Base-by-base conservation (phyloP, 257 asterid genomes). In the Solanum piurae region DNA sequence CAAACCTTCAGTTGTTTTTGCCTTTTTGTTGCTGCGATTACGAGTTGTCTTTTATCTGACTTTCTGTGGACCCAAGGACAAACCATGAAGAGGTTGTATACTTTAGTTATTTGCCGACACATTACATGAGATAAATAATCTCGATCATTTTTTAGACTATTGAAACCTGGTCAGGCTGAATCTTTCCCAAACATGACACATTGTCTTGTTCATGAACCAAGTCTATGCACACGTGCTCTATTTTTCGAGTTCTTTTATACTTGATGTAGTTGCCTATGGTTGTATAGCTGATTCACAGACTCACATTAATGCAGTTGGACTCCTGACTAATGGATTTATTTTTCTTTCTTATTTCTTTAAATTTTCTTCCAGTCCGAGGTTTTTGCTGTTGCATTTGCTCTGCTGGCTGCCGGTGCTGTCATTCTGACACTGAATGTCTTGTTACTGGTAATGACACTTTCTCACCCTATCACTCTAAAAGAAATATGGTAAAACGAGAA, bases 361-460 rank as follows among this genome's bases (percentile, higher is more conserved):
- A n/a, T 71, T 60, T 9, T 85, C 40, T 80, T 89, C 82, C 98
- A 97, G 99, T 97, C 99, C 29, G 97, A 97, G 93, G 99, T 97
- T 87, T 97, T 96, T 89, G 99, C 98, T 60, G 99, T 97, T 85
- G 98, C 99, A 66, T 95, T 97, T 91, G 99, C 99, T 8, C 93
- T 94, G 62, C 97, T 97, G 13, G 99, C 99, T 11, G 92, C 98
- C 12, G 99, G 99, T 62, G 99, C 99, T 86, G 92, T 97, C 46
- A 93, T 97, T 91, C 93, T 97, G 91, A 97, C 99, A 86, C 86
- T 96, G 94, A 97, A 97, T 83, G 98, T 96, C 44, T 90, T 95
- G 92, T 93, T 94, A 86, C 97, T 95, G 99, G 99, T 97, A 96
- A 68, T 38, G 44, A 29, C 9, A 8, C 38, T 80, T 80, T 80